Conservation (phyloP, 2,329 filamentous ascomycete species). For the Arachnopeziza araneosa region DNA sequence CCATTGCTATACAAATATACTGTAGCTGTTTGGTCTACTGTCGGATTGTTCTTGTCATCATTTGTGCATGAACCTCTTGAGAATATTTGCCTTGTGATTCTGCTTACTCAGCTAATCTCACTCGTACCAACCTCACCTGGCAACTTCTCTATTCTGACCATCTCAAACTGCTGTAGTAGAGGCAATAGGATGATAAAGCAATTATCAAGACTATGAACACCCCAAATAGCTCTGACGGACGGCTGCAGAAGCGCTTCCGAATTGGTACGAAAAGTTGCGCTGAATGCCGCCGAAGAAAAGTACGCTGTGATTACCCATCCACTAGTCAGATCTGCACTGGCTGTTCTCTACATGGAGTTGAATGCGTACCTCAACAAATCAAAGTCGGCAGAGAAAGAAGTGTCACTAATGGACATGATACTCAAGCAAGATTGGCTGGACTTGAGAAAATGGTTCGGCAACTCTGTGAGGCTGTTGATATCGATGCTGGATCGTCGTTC, state of each 20-base stretch:
- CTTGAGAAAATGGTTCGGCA: slow-evolving; percentile 24
- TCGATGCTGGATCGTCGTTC: slow-evolving; percentile 2
- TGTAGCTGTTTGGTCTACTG: no score
- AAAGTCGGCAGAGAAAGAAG: neutral
- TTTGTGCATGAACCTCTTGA: no score
- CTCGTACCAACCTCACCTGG: no score
- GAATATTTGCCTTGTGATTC: no score
- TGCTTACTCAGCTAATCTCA: no score
- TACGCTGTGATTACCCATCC: slow-evolving; percentile 40
- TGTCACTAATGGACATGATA: slow-evolving; percentile 1
- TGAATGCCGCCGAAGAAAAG: slow-evolving; percentile 44
- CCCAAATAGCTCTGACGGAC: neutral
- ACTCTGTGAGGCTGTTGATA: slow-evolving; percentile 11
- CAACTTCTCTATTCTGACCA: neutral
- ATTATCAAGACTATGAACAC: slow-evolving; percentile 3
- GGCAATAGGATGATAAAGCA: neutral
- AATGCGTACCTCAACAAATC: slow-evolving; percentile 39
- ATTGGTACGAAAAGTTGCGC: slow-evolving; percentile 32
- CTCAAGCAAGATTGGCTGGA: slow-evolving; percentile 19
- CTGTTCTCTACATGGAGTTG: slow-evolving; percentile 39
- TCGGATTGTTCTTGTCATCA: no score
- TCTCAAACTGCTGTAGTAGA: neutral
- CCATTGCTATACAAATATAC: no score
- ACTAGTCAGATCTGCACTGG: slow-evolving; percentile 37
- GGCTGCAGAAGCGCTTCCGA: slow-evolving; percentile 27